phyloP scores from a whole-genome alignment of 2,329 filamentous ascomycete genomes.

The Neonectria sp. region DNA sequence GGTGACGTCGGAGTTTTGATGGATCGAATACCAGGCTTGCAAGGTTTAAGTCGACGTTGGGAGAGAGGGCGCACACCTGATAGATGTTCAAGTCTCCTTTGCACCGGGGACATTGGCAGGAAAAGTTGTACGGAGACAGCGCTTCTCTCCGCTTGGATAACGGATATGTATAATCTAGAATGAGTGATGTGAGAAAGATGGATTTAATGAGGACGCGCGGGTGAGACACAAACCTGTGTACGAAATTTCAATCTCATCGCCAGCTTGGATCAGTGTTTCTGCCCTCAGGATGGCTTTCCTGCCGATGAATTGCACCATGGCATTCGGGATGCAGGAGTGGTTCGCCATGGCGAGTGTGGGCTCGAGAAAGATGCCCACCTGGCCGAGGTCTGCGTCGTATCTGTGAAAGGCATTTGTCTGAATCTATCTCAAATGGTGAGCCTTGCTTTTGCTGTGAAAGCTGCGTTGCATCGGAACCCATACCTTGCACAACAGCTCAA shows the following conservation, averaged over 20 bases:
- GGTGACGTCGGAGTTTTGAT: slow-evolving; percentile 47
- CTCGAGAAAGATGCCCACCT: slow-evolving; percentile 70
- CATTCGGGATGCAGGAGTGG: slow-evolving; percentile 74
- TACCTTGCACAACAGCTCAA: slow-evolving; percentile 70
- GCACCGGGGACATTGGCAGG: slow-evolving; percentile 67
- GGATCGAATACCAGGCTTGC: slow-evolving; percentile 62
- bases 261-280: slow-evolving; percentile 62
- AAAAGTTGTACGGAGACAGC: slow-evolving; percentile 67
- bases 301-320: slow-evolving; percentile 69
- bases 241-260: slow-evolving; percentile 73
- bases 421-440: slow-evolving; percentile 58
- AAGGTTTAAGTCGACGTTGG: slow-evolving; percentile 59
- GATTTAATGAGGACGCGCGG: neutral
- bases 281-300: slow-evolving; percentile 67
- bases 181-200: slow-evolving; percentile 9
- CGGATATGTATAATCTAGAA: slow-evolving; percentile 64
- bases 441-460: neutral
- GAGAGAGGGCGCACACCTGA: slow-evolving; percentile 62
- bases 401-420: slow-evolving; percentile 75
- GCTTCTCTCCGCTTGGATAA: slow-evolving; percentile 58
- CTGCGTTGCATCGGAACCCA: slow-evolving; percentile 13
- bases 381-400: slow-evolving; percentile 66
- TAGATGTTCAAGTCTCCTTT: slow-evolving; percentile 67
- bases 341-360: slow-evolving; percentile 72
- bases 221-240: slow-evolving; percentile 67